These are phyloP conservation scores for Arabidopsis lyrata DNA, from an alignment of 441 rosid genomes.

Conservation along the genomic window DNA sequence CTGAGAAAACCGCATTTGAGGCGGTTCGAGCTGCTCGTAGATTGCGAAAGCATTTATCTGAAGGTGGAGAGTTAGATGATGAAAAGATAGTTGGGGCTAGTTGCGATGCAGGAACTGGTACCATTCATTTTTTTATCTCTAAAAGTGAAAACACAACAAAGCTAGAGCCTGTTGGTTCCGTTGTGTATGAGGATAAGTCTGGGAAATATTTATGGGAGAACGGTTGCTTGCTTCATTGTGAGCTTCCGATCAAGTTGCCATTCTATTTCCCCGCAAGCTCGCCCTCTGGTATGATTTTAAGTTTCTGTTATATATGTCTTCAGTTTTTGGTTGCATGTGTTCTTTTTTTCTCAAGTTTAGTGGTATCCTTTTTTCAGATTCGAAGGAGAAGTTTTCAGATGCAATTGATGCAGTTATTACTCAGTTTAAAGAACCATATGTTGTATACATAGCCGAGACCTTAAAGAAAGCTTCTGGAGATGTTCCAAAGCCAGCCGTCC, in stretches of 20 bases:
- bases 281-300: constrained; percentile 56
- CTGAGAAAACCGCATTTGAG: constrained; percentile 54
- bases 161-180: constrained; percentile 56
- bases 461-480: constrained; percentile 53
- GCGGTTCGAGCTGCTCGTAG: constrained; percentile 62
- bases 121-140: constrained; percentile 61
- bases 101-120: constrained; percentile 52
- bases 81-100: constrained; percentile 65
- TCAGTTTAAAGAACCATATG: constrained; percentile 68
- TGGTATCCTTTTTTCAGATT: constrained; percentile 52
- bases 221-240: constrained; percentile 83
- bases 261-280: constrained; percentile 62
- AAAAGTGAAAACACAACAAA: constrained; percentile 47
- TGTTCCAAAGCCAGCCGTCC: constrained; percentile 53
- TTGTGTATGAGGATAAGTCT: constrained; percentile 64
- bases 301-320: neutral
- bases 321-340: neutral
- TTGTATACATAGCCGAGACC: constrained; percentile 60
- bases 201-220: constrained; percentile 77
- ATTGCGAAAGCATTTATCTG: constrained; percentile 57
- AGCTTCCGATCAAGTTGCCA: constrained; percentile 72
- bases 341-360: constrained; percentile 5
- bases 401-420: constrained; percentile 58
- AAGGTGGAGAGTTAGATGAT: constrained; percentile 47
- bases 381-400: constrained; percentile 52